Base-by-base conservation (phyloP, 2,329 filamentous ascomycete species). In the Davidsoniella australis region DNA sequence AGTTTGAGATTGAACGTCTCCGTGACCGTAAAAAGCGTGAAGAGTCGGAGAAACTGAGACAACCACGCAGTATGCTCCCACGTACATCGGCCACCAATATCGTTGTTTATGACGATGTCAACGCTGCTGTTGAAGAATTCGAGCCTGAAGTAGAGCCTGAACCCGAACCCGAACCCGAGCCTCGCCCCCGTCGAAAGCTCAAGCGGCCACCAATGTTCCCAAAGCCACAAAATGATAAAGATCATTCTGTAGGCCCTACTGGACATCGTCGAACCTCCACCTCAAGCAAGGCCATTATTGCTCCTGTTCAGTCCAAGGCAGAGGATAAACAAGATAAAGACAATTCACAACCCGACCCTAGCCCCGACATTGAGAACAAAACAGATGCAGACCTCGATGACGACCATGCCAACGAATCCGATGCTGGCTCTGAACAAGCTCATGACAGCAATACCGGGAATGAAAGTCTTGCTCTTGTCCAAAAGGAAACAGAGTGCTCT, bases 1-100 rank as follows among this genome's bases (percentile, higher is more conserved):
- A 98, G 60, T 98, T 98, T 56, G 87, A 95, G 60, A 94, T 89
- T 58, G 89, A 98, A 64, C 77, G 91, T 41, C 76, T 93, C 56
- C 81, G 84, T 45, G 89, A 96, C 62, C 78, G 85, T 55, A 82
- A 81, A 58, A 82, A 87, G 61, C 72, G 85, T 52, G 84, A 85
- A 23, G 83, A 85, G 42, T 86, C 80, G 59, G 79, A 82, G 60
- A 41, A 45, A 8, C 73, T 76, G 18, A 69, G 72, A 41, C 71
- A 75, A 61, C 85, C 85, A 12, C 76, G 88, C 54, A 85, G 86
- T 1, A 89, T 89, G 61, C 64, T 78, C 18, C 89, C 91, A 17
- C 77, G 91, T 55, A 85, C 87, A 39, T 88, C 86, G 16, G 91
- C 88, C 58, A 88, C 91, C 5, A 89, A 93, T 53, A 88, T 98